phyloP scores from a whole-genome alignment of 768 basidiomycete species.

The Leccinum barrowsii region DNA sequence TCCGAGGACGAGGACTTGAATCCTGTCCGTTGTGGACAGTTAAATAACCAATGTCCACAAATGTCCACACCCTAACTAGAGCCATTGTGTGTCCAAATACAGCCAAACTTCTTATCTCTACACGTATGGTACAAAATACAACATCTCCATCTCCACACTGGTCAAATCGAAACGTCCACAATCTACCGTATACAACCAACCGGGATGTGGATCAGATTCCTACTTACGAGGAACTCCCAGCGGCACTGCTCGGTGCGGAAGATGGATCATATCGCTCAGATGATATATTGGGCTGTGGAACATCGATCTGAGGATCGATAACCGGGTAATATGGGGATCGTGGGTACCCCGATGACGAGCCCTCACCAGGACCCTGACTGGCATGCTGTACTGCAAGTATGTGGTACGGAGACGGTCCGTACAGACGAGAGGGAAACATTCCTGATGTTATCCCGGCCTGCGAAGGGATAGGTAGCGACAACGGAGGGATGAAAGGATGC shows the following conservation, averaged over 20 bases:
- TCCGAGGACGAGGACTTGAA: constrained; percentile 9
- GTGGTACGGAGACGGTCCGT: constrained; percentile 29
- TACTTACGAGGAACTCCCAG: constrained; percentile 14
- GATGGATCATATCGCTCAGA: constrained; percentile 33
- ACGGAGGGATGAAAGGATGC: constrained; percentile 14
- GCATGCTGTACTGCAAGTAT: constrained; percentile 22
- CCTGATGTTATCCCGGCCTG: constrained; percentile 15
- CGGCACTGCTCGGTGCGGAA: constrained; percentile 7
- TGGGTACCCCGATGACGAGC: constrained; percentile 23
- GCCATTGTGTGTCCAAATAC: constrained; percentile 19
- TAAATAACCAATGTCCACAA: constrained; percentile 2
- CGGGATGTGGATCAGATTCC: not conserved
- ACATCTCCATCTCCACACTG: not conserved
- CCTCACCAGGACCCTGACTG: constrained; percentile 21
- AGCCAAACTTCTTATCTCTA: constrained; percentile 16
- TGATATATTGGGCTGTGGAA: constrained; percentile 31
- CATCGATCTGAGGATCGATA: constrained; percentile 37
- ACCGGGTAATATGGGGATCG: constrained; percentile 36
- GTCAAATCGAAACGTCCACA: not conserved
- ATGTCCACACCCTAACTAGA: not conserved
- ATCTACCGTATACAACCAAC: not conserved
- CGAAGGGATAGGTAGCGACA: constrained; percentile 14
- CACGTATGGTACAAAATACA: constrained; percentile 8
- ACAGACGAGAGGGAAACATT: constrained; percentile 26
- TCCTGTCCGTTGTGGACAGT: constrained; percentile 5